phyloP scores from a whole-genome alignment of 2,329 filamentous ascomycete species.

The Beauveria australis region DNA sequence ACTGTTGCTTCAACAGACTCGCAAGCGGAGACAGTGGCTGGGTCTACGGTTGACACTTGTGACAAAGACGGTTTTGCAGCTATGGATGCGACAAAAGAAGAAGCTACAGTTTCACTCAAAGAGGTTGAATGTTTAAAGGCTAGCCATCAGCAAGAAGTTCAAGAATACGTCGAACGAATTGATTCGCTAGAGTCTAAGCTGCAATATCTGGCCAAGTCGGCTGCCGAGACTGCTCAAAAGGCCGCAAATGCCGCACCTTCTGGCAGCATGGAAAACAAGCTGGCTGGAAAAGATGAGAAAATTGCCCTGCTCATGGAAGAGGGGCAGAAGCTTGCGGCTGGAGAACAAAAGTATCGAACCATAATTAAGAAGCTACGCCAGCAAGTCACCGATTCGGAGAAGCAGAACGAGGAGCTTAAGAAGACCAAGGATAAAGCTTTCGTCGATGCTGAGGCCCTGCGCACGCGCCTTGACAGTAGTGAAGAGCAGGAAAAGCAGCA shows the following conservation, averaged over 20 bases:
- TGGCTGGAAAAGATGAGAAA: constrained; percentile 84
- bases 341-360: constrained; percentile 74
- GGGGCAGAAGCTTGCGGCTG: constrained; percentile 78
- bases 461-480: constrained; percentile 38
- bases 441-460: constrained; percentile 39
- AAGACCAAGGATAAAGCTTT: constrained; percentile 51
- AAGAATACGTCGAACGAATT: constrained; percentile 78
- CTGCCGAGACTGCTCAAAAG: constrained; percentile 65
- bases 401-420: constrained; percentile 51
- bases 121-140: constrained; percentile 18
- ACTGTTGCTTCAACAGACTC: background rate
- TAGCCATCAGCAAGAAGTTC: constrained; percentile 68
- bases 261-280: constrained; percentile 64
- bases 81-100: background rate
- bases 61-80: background rate
- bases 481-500: constrained; percentile 48
- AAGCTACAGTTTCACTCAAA: background rate
- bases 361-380: constrained; percentile 73
- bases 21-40: background rate
- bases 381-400: constrained; percentile 59
- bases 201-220: constrained; percentile 75
- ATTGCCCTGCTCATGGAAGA: constrained; percentile 88
- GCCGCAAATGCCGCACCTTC: constrained; percentile 52
- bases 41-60: background rate
- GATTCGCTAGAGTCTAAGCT: constrained; percentile 89